A percentile compares a stretch with the other conserved stretches of the same genome.
Conservation (phyloP, 352 stramenopile species). For the Phytophthora kernoviae region DNA sequence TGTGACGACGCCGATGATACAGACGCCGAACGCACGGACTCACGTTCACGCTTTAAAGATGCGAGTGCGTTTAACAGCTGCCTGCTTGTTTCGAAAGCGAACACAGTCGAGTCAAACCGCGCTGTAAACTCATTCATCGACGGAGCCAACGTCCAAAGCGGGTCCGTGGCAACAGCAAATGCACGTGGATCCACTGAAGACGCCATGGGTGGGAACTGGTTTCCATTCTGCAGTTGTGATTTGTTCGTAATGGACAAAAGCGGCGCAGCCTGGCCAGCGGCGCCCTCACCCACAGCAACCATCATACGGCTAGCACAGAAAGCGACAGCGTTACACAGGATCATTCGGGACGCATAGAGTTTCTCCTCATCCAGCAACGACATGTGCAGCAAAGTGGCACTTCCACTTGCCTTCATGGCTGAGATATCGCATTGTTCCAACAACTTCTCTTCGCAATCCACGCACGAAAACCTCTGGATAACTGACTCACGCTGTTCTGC, state of each 20-base stretch:
- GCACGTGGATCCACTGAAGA: constrained; percentile 54
- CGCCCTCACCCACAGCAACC: constrained; percentile 49
- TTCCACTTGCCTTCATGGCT: constrained; percentile 32
- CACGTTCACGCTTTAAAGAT: constrained; percentile 23
- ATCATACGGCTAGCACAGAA: constrained; percentile 82
- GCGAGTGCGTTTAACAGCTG: constrained; percentile 40
- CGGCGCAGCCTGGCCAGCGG: constrained; percentile 40
- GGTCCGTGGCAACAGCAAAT: constrained; percentile 62
- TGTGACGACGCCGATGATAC: constrained; percentile 26
- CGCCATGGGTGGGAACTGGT: constrained; percentile 49
- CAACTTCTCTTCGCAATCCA: constrained; percentile 49
- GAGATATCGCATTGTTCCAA: constrained; percentile 44
- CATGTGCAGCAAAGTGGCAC: constrained; percentile 50
- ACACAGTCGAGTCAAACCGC: constrained; percentile 55
- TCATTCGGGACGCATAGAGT: constrained; percentile 81
- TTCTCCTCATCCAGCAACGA: constrained; percentile 82
- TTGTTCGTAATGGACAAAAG: constrained; percentile 56
- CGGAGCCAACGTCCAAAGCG: constrained; percentile 63
- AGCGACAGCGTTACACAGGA: constrained; percentile 75
- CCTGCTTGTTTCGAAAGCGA: constrained; percentile 56
- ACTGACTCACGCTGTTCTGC: constrained; percentile 65
- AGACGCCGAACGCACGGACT: constrained; percentile 15
- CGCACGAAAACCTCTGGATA: constrained; percentile 39
- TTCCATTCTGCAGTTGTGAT: constrained; percentile 28
- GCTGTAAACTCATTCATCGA: constrained; percentile 65